These are phyloP conservation scores for Schoenoplectus triqueter DNA, from an alignment of 202 grass and related monocot genomes.

Conservation along the genomic window DNA sequence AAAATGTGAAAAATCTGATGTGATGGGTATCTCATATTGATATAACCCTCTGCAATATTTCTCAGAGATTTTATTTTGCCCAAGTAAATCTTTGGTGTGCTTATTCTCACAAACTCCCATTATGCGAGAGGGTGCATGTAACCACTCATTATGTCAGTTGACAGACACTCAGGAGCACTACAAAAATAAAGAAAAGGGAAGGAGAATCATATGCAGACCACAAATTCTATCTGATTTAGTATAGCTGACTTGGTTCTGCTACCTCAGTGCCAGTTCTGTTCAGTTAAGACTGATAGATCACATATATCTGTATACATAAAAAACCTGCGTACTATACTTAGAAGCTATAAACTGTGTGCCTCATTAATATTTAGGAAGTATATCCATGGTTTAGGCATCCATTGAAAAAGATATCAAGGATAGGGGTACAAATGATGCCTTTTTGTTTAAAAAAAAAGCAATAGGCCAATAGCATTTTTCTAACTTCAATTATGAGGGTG, in stretches of 20 bases:
- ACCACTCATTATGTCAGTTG: too few relatives aligned
- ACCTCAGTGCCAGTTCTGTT: neutral
- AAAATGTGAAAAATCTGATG: conserved; percentile 19
- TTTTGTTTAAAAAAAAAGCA: neutral
- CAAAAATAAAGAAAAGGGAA: too few relatives aligned
- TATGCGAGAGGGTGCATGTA: too few relatives aligned
- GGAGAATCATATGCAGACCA: too few relatives aligned
- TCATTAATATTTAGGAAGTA: neutral
- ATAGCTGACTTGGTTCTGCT: too few relatives aligned
- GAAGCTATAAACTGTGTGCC: neutral
- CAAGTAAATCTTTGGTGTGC: neutral
- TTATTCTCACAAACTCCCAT: neutral
- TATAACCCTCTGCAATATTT: conserved; percentile 13
- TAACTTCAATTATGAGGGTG: conserved; percentile 1
- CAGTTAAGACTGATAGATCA: neutral
- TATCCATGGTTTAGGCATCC: neutral
- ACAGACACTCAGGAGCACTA: too few relatives aligned
- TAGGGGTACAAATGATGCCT: neutral
- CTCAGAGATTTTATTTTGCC: neutral
- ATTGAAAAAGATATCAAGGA: neutral
- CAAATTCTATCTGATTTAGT: too few relatives aligned
- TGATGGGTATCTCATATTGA: neutral
- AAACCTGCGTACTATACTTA: neutral
- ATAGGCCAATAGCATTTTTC: neutral
- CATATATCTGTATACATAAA: neutral